Base-by-base conservation (phyloP, 2,329 filamentous ascomycete species). In the Fusarium tuaranense region DNA sequence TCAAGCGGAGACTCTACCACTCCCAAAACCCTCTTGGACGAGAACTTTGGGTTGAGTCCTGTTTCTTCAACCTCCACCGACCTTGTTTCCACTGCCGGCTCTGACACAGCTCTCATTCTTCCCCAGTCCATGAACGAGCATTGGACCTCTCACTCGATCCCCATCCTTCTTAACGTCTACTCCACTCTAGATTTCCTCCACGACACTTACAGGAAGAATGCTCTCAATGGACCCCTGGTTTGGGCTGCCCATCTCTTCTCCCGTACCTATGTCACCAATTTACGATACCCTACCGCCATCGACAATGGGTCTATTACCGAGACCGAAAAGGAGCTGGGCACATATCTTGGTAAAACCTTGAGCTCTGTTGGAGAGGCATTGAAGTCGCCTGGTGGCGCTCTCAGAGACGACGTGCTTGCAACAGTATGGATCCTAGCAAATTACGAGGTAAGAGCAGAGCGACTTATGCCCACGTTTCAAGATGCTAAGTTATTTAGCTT, bases 191-290 rank as follows among this genome's bases (percentile, higher is more conserved):
- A 79, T 7, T 85, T 85, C 39, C 74, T 85, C 2, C 76, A 78
- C 13, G 66, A 77, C 9, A 72, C 81, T 13, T 84, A 82, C 67
- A 70, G 65, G 20, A 69, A 72, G 9, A 70, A 76, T 25, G 58
- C 69, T 22, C 22, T 65, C 18, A 72, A 83, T 44, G 83, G 84
- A 7, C 83, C 83, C 9, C 76, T 85, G n/a, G 62, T 82, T 12
- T 84, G 82, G 79, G 81, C 83, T 7, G 81, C 83, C 18, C 84
- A 85, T 58, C 80, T 85, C 39, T 85, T 84, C 70, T 78, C 84
- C 25, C 78, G 83, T 20, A 84, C 84, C 20, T 85, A 84, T 62
- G 76, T 84, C 39, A 83, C 79, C 32, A 85, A 84, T 46, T 58
- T 84, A 30, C 76, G 78, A 20, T 78, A 81, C 25, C 80, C 82